Conservation (phyloP, 306 rosid species). For the Coriaria nepalensis region DNA sequence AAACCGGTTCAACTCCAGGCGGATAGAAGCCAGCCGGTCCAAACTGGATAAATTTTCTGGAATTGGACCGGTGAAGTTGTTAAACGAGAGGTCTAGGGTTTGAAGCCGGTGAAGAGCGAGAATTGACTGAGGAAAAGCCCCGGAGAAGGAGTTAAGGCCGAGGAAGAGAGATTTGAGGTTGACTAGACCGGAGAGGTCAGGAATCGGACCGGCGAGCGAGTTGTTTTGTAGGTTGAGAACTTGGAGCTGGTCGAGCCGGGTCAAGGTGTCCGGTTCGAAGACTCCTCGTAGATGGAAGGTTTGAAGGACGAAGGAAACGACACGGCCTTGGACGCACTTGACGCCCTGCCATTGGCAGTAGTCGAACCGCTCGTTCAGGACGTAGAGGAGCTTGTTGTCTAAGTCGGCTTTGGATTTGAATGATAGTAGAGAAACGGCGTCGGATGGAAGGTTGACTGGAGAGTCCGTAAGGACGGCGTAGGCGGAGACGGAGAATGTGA, state of each 20-base stretch:
- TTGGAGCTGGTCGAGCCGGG: conserved; percentile 73
- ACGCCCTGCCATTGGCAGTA: conserved; percentile 89
- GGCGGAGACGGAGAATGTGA: conserved; percentile 13
- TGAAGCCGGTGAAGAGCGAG: conserved; percentile 43
- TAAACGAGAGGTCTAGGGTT: conserved; percentile 43
- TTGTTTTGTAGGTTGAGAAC: conserved; percentile 59
- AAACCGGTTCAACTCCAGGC: conserved; percentile 47
- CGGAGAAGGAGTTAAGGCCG: conserved; percentile 46
- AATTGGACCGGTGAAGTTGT: conserved; percentile 43
- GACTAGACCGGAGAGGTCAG: conserved; percentile 50
- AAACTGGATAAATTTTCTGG: conserved; percentile 28
- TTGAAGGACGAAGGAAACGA: conserved; percentile 39
- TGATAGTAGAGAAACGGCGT: conserved; percentile 51
- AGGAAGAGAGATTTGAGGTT: conserved; percentile 61
- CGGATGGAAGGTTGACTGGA: conserved; percentile 29
- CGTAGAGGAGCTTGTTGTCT: conserved; percentile 51
- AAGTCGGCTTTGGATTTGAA: conserved; percentile 74
- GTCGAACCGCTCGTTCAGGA: conserved; percentile 51
- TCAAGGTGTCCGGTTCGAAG: conserved; percentile 37
- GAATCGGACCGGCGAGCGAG: conserved; percentile 69
- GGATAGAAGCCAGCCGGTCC: conserved; percentile 41
- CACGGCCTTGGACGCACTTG: conserved; percentile 65
- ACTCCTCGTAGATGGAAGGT: conserved; percentile 37
- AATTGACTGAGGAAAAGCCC: conserved; percentile 52
- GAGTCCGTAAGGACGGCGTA: conserved; percentile 1